Percentiles rank a stretch among this genome's conserved stretches.
phyloP scores from a whole-genome alignment of 2,329 filamentous ascomycete genomes.

The Paecilomyces sp. region DNA sequence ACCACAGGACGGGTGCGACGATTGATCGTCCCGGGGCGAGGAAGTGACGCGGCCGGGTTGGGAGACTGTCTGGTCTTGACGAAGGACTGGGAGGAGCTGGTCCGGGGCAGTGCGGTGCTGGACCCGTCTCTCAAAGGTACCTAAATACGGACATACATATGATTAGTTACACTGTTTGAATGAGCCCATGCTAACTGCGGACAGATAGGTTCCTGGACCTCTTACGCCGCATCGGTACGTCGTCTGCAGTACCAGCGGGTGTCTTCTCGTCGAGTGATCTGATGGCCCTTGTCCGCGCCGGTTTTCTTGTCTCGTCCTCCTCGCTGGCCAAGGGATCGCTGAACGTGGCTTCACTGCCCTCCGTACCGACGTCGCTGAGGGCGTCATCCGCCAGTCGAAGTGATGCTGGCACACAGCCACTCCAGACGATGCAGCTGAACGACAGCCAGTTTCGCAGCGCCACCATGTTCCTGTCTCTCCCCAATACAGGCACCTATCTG shows the following conservation, averaged over 20 bases:
- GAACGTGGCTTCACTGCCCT: constrained; percentile 35
- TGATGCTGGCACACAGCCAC: constrained; percentile 7
- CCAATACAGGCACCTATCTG: constrained; percentile 54
- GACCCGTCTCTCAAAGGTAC: constrained; percentile 28
- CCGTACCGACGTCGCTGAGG: constrained; percentile 15
- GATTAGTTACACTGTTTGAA: background rate
- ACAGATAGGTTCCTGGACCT: constrained; percentile 44
- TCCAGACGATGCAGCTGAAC: background rate
- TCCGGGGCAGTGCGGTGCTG: constrained; percentile 27
- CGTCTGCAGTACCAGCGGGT: constrained; percentile 38
- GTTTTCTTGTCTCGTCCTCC: constrained; percentile 49
- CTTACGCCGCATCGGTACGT: constrained; percentile 40
- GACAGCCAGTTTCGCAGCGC: constrained; percentile 16
- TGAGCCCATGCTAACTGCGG: constrained; percentile 44
- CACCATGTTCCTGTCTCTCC: constrained; percentile 48
- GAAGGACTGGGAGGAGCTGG: constrained; percentile 44
- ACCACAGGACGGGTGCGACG: constrained; percentile 46
- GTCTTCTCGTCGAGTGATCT: constrained; percentile 42
- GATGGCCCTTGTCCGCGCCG: constrained; percentile 42
- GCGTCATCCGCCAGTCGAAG: constrained; percentile 19
- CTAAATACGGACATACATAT: constrained; percentile 10
- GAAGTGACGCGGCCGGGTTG: constrained; percentile 47
- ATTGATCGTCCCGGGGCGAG: constrained; percentile 50
- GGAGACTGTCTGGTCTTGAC: constrained; percentile 53
- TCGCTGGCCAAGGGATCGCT: constrained; percentile 29